phyloP scores from a whole-genome alignment of 352 stramenopile species.

The Phytophthora fragariae region DNA sequence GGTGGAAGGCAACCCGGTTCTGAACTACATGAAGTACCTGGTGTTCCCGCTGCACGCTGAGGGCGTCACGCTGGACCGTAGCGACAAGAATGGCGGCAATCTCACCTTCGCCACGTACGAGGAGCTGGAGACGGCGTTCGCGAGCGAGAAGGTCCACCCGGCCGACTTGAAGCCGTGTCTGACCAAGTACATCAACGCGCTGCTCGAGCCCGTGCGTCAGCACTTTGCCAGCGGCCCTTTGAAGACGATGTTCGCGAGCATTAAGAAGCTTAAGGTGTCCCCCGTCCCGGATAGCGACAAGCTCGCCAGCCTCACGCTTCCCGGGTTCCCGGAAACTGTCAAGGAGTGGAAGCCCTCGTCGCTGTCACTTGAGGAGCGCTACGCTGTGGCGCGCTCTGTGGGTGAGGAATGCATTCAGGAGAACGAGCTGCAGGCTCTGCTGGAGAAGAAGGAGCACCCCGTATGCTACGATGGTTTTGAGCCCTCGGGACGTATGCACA shows the following conservation, averaged over 20 bases:
- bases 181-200: conserved; percentile 92
- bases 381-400: conserved; percentile 82
- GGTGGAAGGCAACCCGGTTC: conserved; percentile 93
- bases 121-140: conserved; percentile 94
- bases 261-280: conserved; percentile 90
- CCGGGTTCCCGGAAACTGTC: conserved; percentile 67
- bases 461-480: conserved; percentile 99
- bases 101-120: conserved; percentile 91
- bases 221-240: conserved; percentile 96
- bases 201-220: conserved; percentile 96
- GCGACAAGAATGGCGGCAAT: conserved; percentile 86
- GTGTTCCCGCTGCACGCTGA: conserved; percentile 90
- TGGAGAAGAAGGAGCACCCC: conserved; percentile 91
- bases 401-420: conserved; percentile 95
- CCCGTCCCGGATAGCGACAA: conserved; percentile 73
- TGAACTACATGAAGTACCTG: conserved; percentile 97
- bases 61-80: conserved; percentile 81
- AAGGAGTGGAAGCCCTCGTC: conserved; percentile 79
- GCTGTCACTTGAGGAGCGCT: conserved; percentile 86
- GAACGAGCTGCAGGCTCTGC: conserved; percentile 79
- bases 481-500: conserved; percentile 99
- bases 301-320: conserved; percentile 67
- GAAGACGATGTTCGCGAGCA: conserved; percentile 96
- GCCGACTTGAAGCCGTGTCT: conserved; percentile 97
- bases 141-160: conserved; percentile 93